Evolutionary conservation across 2,329 filamentous ascomycete species (phyloP).

Genomic region (Onygenales sp.): DNA sequence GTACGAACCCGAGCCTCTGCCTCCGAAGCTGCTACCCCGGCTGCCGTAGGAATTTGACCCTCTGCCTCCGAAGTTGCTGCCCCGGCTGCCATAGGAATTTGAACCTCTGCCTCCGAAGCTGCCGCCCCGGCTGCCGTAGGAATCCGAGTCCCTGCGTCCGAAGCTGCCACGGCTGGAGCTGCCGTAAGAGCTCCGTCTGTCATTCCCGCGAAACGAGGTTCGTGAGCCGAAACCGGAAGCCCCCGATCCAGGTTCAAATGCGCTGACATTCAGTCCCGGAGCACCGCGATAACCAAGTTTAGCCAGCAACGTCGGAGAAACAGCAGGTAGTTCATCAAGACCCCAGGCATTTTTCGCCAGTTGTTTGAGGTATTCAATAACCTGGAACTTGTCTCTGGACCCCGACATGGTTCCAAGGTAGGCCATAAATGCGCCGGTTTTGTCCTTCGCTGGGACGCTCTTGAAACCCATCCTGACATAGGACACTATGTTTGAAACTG

Average conservation of each 20-base stretch:
- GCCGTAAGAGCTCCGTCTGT: no score
- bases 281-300: neutral
- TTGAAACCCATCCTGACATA: conserved; percentile 28
- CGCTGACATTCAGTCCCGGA: neutral
- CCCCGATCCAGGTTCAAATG: no score
- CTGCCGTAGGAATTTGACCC: neutral
- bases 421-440: conserved; percentile 45
- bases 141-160: no score
- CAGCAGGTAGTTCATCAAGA: conserved; percentile 21
- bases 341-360: conserved; percentile 26
- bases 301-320: neutral
- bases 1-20: neutral
- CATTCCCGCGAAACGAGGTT: no score
- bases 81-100: neutral
- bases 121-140: no score
- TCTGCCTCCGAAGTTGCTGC: neutral
- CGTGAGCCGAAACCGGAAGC: no score
- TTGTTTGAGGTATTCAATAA: conserved; percentile 14
- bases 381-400: neutral
- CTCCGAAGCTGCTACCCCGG: neutral
- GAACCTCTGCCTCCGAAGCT: no score
- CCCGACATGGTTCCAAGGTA: conserved; percentile 32
- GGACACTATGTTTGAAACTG: conserved; percentile 12
- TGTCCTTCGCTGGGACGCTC: conserved; percentile 19
- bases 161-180: no score